Conservation (phyloP, 345 rosid genomes). For the Rhodamnia rubescens region DNA sequence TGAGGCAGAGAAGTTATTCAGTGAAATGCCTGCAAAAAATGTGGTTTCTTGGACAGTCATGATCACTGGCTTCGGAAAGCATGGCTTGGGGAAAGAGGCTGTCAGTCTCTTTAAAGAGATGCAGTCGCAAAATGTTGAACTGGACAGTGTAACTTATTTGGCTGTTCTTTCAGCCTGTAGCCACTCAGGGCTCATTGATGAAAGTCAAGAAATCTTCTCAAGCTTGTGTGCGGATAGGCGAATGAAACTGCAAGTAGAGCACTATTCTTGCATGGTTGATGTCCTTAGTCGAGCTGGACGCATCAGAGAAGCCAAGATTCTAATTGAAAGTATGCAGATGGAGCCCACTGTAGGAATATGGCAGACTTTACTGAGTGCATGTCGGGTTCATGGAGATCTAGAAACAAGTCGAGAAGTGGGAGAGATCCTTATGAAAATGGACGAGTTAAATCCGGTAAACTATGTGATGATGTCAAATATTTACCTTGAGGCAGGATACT, state of each 20-base stretch:
- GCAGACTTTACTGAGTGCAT: conserved; percentile 87
- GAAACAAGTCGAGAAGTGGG: conserved; percentile 63
- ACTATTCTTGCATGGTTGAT: conserved; percentile 83
- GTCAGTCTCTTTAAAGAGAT: conserved; percentile 37
- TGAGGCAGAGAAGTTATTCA: conserved; percentile 54
- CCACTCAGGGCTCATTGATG: conserved; percentile 69
- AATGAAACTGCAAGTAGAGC: conserved; percentile 55
- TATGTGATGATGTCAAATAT: conserved; percentile 82
- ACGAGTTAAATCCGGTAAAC: conserved; percentile 53
- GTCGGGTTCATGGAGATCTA: conserved; percentile 60
- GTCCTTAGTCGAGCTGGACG: conserved; percentile 73
- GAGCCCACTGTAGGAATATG: conserved; percentile 63
- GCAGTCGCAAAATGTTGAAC: conserved; percentile 38
- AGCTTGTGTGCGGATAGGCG: conserved; percentile 23
- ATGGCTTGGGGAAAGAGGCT: conserved; percentile 70
- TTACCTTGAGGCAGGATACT: conserved; percentile 60
- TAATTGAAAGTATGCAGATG: conserved; percentile 58
- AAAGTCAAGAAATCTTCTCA: conserved; percentile 51
- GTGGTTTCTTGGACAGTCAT: conserved; percentile 85
- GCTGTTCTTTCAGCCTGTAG: conserved; percentile 80
- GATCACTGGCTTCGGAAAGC: conserved; percentile 90
- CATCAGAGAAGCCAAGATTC: conserved; percentile 54
- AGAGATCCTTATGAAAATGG: conserved; percentile 39
- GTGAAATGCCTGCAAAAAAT: conserved; percentile 43
- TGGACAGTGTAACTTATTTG: conserved; percentile 71